These are phyloP conservation scores for Apophysomyces sp. DNA, from an alignment of 371 early-diverging fungal genomes.

Conservation along the genomic window DNA sequence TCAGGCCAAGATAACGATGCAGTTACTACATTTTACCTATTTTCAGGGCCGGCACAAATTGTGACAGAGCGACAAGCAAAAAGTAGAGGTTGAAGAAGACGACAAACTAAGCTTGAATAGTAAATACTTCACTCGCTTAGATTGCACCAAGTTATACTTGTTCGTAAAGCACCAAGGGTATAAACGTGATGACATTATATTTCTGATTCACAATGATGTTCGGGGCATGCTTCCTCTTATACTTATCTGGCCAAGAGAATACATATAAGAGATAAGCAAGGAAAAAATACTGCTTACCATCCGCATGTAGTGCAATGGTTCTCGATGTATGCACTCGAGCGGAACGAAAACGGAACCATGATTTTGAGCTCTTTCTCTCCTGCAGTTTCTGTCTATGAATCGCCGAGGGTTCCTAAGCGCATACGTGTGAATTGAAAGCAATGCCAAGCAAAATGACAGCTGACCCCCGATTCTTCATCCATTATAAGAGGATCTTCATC, in stretches of 20 bases:
- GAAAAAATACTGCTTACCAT: constrained; percentile 17
- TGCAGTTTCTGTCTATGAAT: background rate
- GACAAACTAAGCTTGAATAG: constrained; percentile 70
- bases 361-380: background rate
- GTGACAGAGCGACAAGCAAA: constrained; percentile 92
- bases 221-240: constrained; percentile 64
- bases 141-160: constrained; percentile 59
- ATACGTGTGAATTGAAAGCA: background rate
- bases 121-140: background rate
- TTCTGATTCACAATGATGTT: constrained; percentile 97
- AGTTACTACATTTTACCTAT: constrained; percentile 53
- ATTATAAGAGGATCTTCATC: constrained; percentile 47
- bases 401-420: background rate
- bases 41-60: constrained; percentile 87
- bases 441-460: background rate
- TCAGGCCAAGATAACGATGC: background rate
- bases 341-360: constrained; percentile 18
- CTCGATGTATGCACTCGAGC: constrained; percentile 25
- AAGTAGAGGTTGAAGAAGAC: constrained; percentile 98
- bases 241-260: constrained; percentile 36
- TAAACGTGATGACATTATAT: constrained; percentile 89
- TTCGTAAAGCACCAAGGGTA: constrained; percentile 91
- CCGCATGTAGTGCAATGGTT: constrained; percentile 30
- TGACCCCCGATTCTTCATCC: constrained; percentile 45
- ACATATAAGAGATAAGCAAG: background rate